Conservation (phyloP, 208 protist genomes). For the Tritrichomonas musculus region DNA sequence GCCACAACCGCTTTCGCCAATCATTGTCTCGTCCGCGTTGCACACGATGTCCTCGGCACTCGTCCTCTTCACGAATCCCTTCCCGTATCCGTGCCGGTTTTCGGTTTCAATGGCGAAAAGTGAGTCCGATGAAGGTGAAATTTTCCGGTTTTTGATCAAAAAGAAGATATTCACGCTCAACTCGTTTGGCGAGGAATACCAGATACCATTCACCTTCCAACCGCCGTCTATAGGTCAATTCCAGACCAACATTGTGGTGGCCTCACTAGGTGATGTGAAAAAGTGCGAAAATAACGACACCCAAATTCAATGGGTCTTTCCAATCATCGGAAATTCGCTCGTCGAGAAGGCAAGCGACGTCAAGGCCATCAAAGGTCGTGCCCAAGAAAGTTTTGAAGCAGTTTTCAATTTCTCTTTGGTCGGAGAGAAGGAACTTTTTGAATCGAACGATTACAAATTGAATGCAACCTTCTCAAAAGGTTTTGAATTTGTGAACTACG, state of each 20-base stretch:
- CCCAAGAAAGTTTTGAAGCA: background rate
- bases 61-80: background rate
- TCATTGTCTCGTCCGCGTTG: background rate
- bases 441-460: background rate
- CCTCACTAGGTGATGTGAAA: background rate
- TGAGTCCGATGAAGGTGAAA: background rate
- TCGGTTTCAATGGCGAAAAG: background rate
- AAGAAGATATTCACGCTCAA: background rate
- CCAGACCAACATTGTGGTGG: background rate
- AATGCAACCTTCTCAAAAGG: background rate
- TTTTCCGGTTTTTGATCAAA: slow-evolving; percentile 22
- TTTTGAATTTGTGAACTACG: background rate
- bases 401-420: background rate
- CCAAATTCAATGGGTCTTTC: background rate
- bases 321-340: slow-evolving; percentile 8
- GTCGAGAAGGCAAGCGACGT: background rate
- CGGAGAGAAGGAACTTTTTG: background rate
- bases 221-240: background rate
- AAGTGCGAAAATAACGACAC: too few relatives aligned
- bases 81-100: slow-evolving; percentile 4
- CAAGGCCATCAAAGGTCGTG: background rate
- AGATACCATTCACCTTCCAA: slow-evolving; percentile 17
- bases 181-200: slow-evolving; percentile 5
- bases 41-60: background rate
- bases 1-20: background rate